phyloP scores from a whole-genome alignment of 2,329 filamentous ascomycete genomes.

The Aspergillus ibericus region DNA sequence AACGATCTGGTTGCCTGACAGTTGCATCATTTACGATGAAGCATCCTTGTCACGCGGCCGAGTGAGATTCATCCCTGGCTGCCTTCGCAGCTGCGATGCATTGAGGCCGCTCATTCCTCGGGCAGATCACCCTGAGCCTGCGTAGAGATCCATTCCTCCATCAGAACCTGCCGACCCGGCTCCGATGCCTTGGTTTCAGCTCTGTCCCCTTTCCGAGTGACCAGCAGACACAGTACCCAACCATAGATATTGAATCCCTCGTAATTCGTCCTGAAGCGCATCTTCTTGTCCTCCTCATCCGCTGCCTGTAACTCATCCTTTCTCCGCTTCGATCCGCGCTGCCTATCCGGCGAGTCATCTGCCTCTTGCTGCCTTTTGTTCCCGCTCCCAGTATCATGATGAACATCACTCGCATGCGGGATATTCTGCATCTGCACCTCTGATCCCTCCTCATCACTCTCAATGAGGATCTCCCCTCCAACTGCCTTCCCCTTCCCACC shows the following conservation, averaged over 20 bases:
- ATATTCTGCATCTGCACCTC: slow-evolving; percentile 55
- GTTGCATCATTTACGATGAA: neutral
- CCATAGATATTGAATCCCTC: slow-evolving; percentile 97
- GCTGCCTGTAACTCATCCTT: slow-evolving; percentile 38
- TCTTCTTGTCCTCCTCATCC: slow-evolving; percentile 77
- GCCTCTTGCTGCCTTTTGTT: slow-evolving; percentile 15
- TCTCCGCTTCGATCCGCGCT: slow-evolving; percentile 28
- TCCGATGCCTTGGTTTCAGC: slow-evolving; percentile 34
- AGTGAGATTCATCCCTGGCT: neutral
- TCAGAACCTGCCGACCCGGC: slow-evolving; percentile 63
- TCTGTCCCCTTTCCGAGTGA: slow-evolving; percentile 67
- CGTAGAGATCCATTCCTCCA: slow-evolving; percentile 89
- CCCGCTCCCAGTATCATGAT: slow-evolving; percentile 19
- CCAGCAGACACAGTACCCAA: slow-evolving; percentile 84
- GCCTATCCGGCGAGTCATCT: slow-evolving; percentile 15
- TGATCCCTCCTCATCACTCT: slow-evolving; percentile 48
- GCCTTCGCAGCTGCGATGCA: neutral
- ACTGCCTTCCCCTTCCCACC: slow-evolving; percentile 11
- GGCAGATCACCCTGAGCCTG: slow-evolving; percentile 52
- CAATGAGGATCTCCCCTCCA: slow-evolving; percentile 53
- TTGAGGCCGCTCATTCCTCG: slow-evolving; percentile 29
- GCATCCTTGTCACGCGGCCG: neutral
- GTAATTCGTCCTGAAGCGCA: slow-evolving; percentile 81
- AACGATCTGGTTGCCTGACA: neutral
- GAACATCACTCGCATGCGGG: slow-evolving; percentile 45